Percentiles rank a stretch among this genome's conserved stretches.
These are phyloP conservation scores for Berberis thunbergii DNA, from an alignment of 164 flowering plant species.

Conservation along the genomic window DNA sequence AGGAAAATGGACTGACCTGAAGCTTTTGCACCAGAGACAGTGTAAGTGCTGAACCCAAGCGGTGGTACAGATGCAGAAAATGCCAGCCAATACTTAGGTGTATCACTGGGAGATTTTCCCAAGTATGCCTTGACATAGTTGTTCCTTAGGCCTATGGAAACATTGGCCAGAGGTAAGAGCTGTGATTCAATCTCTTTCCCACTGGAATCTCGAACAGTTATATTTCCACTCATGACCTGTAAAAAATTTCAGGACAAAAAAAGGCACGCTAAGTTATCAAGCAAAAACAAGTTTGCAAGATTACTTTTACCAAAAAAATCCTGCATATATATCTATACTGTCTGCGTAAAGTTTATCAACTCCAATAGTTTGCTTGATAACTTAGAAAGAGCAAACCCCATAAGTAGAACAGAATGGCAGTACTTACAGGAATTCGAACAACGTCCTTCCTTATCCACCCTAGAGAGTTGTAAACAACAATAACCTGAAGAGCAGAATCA, in stretches of 20 bases:
- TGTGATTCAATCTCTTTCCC: conserved; percentile 71
- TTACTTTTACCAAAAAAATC: background rate
- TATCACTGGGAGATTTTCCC: conserved; percentile 34
- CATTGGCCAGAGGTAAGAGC: conserved; percentile 45
- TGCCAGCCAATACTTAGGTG: conserved; percentile 75
- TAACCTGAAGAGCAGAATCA: conserved; percentile 36
- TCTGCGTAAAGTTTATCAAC: too few species aligned
- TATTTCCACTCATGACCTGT: conserved; percentile 50
- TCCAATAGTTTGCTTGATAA: too few species aligned
- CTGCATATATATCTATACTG: background rate
- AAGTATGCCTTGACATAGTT: conserved; percentile 60
- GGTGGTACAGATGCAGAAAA: conserved; percentile 80
- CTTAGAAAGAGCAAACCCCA: background rate
- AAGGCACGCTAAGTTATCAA: background rate
- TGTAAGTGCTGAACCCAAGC: conserved; percentile 85
- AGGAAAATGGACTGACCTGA: conserved; percentile 31
- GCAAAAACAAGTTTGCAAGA: background rate
- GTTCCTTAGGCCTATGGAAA: conserved; percentile 34
- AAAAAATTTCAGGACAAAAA: conserved; percentile 12
- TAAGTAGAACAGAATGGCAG: background rate
- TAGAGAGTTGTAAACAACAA: conserved; percentile 77
- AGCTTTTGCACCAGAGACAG: conserved; percentile 37
- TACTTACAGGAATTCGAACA: conserved; percentile 78
- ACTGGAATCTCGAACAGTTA: conserved; percentile 56
- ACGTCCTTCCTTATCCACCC: conserved; percentile 86